Base-by-base conservation (phyloP, 768 basidiomycete genomes). In the Tephrocybe sp. region DNA sequence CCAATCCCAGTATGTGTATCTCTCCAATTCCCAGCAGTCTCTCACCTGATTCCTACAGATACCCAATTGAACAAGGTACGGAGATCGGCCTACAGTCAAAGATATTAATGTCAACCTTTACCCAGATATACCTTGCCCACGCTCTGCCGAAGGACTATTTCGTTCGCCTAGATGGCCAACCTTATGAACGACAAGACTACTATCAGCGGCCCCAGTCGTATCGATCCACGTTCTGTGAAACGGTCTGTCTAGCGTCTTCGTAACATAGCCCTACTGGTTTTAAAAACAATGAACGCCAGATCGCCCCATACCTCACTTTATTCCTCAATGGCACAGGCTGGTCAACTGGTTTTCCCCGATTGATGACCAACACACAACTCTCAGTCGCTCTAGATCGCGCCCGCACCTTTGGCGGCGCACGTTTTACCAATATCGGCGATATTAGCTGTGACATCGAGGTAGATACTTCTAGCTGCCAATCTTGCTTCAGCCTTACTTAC, bases 371-470 rank as follows among this genome's bases (percentile, higher is more conserved):
- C 17, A 72, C 73, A 0, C 83, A 89, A 55, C 72, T 94, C 7
- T 64, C 68, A 0, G 63, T 66, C 2, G 78, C 84, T 0, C 74
- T 86, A 6, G 55, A 68, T 28, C 72, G 67, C 3, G 86, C 82
- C 0, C 71, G 73, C 33, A 63, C 71, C 7, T 59, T 86, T 1
- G 79, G 80, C 6, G 75, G 71, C 2, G 80, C 74, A 14, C 74
- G 88, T 20, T 86, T 86, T 59, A 76, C 77, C 8, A 86, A 82
- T 48, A 78, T 97, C 20, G 91, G 90, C 1, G 94, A 97, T 62
- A 88, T 97, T 32, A 92, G 84, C 55, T 96, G 93, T 62, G 94
- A 97, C 62, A 74, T 92, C n/a, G 79, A 82, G 63, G 89, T 86
- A 47, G 17, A 73, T 56, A 43, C 28, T 11, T 26, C 14, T 47